Percentiles rank a stretch among this genome's conserved stretches.
phyloP scores from a whole-genome alignment of 208 protist species.

The Leishmania martiniquensis region DNA sequence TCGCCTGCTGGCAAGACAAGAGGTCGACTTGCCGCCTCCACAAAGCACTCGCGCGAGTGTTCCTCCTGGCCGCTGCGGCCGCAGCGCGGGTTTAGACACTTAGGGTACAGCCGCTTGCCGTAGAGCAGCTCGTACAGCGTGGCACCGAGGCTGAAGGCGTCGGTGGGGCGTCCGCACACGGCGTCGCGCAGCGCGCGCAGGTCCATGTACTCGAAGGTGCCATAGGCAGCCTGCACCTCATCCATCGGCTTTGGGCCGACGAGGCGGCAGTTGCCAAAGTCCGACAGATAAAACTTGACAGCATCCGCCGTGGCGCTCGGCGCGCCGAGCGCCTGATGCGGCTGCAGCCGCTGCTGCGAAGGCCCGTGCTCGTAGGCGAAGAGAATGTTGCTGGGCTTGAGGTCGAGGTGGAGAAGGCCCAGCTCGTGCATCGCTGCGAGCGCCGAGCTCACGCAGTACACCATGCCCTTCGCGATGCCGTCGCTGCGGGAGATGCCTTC shows the following conservation, averaged over 20 bases:
- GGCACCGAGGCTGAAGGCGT: slow-evolving; percentile 80
- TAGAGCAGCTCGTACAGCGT: slow-evolving; percentile 82
- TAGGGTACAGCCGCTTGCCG: slow-evolving; percentile 69
- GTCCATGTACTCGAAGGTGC: slow-evolving; percentile 92
- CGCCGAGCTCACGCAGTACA: slow-evolving; percentile 79
- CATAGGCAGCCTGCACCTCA: slow-evolving; percentile 58
- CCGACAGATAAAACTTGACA: slow-evolving; percentile 86
- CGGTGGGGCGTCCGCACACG: slow-evolving; percentile 73
- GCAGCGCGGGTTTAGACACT: slow-evolving; percentile 51
- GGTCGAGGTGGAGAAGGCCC: slow-evolving; percentile 80
- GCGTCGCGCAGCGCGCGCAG: slow-evolving; percentile 60
- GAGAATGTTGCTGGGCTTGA: slow-evolving; percentile 90
- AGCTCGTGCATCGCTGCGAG: slow-evolving; percentile 82
- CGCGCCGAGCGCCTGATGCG: not conserved
- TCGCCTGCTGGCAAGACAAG: slow-evolving; percentile 36
- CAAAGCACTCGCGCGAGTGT: slow-evolving; percentile 77
- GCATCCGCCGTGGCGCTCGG: slow-evolving; percentile 14
- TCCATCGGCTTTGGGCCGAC: slow-evolving; percentile 51
- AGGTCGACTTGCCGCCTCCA: slow-evolving; percentile 54
- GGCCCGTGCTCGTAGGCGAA: slow-evolving; percentile 73
- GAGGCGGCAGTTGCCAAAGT: slow-evolving; percentile 89
- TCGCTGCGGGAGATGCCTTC: slow-evolving; percentile 64
- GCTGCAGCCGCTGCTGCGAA: slow-evolving; percentile 21
- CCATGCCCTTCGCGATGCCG: slow-evolving; percentile 61
- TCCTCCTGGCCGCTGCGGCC: slow-evolving; percentile 46